Evolutionary conservation across 1,284 basidiomycete species (phyloP), one percentile per base, ranked within the genome.

Genomic region (Austroboletus novae-zelandiae): DNA sequence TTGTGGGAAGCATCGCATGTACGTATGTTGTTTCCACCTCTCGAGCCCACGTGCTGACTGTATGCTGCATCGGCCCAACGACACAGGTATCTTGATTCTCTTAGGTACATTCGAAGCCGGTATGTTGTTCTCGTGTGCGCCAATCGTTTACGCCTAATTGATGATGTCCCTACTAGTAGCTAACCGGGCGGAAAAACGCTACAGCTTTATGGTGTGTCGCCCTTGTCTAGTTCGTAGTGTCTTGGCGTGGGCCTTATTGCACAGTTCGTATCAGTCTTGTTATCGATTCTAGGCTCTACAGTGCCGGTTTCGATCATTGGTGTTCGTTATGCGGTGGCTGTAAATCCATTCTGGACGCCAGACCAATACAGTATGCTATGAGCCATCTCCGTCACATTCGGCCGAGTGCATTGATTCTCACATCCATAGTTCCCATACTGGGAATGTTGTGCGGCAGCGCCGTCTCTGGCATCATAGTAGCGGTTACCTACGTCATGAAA

Each of bases 401-500:
- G 14, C 41, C 1, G 40, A 30, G 9, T 29, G 9, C 14, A 14
- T 27, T 52, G 13, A 51, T 47, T 13, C 8, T 11, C 11, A 17
- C 39, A 14, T 41, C 10, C 25, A 9, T 50, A 92, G 90, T 93
- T 51, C 90, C 90, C 9, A 80, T 92, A 45, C 77, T 92, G 9
- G 91, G 91, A n/a, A 93, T 94, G 91, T 74, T 93, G 3, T 88
- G 90, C 45, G 91, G 91, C 5, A 82, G 79, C 53, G 85, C 89
- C 1, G 87, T 93, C 50, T 85, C 84, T 0, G 81, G 83, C 1
- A 80, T 92, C 20, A 82, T 89, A 2, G 78, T 93, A 0, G 78
- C 83, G 0, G 72, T 86, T 5, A 81, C 79, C 48, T 84, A 79
- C 48, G 75, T 87, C 11, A 69, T 89, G 41, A 84, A 78, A 58